These are phyloP conservation scores for Misopates orontium DNA, from an alignment of 257 asterid genomes.

Conservation along the genomic window DNA sequence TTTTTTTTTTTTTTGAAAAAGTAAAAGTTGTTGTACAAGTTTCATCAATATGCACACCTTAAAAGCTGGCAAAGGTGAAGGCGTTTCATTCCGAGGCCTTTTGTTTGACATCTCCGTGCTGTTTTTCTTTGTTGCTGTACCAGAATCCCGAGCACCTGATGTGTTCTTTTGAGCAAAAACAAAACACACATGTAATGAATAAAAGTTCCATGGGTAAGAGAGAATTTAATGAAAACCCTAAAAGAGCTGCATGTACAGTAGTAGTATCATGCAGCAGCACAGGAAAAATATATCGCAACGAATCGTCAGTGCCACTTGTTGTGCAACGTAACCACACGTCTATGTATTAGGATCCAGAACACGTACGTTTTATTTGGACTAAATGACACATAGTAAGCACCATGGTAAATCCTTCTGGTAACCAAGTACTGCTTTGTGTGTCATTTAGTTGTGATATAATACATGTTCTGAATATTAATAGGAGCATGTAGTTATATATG, in stretches of 20 bases:
- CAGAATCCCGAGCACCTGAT: constrained; percentile 36
- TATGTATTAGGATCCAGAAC: too few species aligned
- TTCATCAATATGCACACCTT: constrained; percentile 43
- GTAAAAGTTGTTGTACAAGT: constrained; percentile 19
- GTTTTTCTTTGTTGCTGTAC: constrained; percentile 43
- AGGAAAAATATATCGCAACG: too few species aligned
- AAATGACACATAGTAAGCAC: too few species aligned
- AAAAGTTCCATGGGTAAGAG: neutral
- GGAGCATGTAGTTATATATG: too few species aligned
- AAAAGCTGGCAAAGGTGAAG: constrained; percentile 68
- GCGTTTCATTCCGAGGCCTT: constrained; percentile 60
- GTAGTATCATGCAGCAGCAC: neutral
- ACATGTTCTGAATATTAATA: too few species aligned
- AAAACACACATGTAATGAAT: neutral
- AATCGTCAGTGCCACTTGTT: too few species aligned
- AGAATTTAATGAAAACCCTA: neutral
- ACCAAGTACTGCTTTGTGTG: too few species aligned
- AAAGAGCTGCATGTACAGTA: neutral
- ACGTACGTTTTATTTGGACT: too few species aligned
- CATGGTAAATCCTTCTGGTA: too few species aligned
- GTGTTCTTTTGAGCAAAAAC: constrained; percentile 32
- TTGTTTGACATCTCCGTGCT: constrained; percentile 51
- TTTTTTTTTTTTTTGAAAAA: constrained; percentile 16
- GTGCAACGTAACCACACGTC: too few species aligned
- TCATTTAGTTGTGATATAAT: too few species aligned